Evolutionary conservation across 2,329 filamentous ascomycete species (phyloP), one percentile per base, ranked within the genome.

Genomic region (Fusarium sp.): DNA sequence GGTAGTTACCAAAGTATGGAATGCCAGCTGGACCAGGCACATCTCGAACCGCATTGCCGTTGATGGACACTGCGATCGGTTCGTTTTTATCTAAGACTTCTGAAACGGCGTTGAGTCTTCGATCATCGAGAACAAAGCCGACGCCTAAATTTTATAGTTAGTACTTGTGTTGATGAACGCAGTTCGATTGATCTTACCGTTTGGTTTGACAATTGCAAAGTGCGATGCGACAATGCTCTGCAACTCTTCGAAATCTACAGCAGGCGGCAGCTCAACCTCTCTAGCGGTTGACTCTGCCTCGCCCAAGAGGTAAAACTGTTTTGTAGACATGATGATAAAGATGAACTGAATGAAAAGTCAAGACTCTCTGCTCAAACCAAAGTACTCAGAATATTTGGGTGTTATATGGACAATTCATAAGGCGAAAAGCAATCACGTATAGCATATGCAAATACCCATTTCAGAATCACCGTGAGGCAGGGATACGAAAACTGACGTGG

Each of bases 1-100:
- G 84, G 78, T 83, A 86, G 71, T 84, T 88, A 7, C 87, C 87
- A 4, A 89, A 77, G 18, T 83, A 80, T 4, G 85, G 84, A 1
- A 85, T 78, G 1, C 81, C 83, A 10, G 75, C 76, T 10, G 87
- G 85, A 0, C 87, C 87, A 0, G 85, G 87, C 7, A 89, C 78
- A 2, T 84, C 80, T 4, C 83, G 83, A 4, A 88, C 83, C 5
- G 80, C 72, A 38, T 85, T 80, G 8, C 85, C 85, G 45, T 87
- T 84, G n/a, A 88, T 80, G 4, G 81, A 83, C 58, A 88, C 80
- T 37, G 80, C 80, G 23, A 86, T n/a, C 2, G 52, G 64, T 0
- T 71, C 77, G 3, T 78, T 64, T 15, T 73, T 72, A 2, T 78
- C 76, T 1, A 81, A 37, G 18, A 85, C 72, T 8, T 84, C 82